Evolutionary conservation across 192 early-diverging fungal species (phyloP).

Genomic region (Podila epicladia): DNA sequence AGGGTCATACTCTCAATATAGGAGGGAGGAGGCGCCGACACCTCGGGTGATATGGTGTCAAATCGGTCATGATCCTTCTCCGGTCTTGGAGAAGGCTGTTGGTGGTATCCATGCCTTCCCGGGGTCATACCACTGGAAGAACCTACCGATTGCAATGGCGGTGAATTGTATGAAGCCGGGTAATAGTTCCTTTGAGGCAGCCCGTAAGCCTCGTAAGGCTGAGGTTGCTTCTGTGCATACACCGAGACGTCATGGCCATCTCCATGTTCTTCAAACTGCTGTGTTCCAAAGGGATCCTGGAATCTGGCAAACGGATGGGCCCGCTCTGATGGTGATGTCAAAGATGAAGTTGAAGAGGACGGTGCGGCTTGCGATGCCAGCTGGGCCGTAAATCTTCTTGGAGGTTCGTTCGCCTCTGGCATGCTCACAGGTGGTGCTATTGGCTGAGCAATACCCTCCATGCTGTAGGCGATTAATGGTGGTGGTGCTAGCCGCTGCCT

Average conservation of each 20-base stretch:
- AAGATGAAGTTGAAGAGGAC: not conserved
- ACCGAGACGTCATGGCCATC: not conserved
- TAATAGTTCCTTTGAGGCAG: not conserved
- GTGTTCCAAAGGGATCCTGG: not conserved
- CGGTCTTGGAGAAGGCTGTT: not conserved
- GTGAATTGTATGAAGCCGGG: not conserved
- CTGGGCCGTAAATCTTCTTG: not conserved
- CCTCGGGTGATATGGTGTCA: not conserved
- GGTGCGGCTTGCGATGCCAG: not conserved
- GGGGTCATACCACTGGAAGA: not conserved
- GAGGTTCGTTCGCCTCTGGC: not conserved
- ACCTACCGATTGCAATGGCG: not conserved
- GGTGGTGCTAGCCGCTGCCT: not conserved
- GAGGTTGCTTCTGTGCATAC: not conserved
- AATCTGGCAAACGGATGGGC: slow-evolving; percentile 1
- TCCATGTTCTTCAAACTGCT: not conserved
- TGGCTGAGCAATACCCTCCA: not conserved
- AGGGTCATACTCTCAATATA: not conserved
- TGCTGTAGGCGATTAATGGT: not conserved
- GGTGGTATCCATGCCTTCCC: not conserved
- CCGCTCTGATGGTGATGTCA: not conserved
- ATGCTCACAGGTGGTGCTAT: not conserved
- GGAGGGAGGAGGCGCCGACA: not conserved
- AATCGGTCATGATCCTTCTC: not conserved
- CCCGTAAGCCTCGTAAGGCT: not conserved